Evolutionary conservation across 176 grass and related monocot species (phyloP).

Genomic region (Bothriochloa decipiens): DNA sequence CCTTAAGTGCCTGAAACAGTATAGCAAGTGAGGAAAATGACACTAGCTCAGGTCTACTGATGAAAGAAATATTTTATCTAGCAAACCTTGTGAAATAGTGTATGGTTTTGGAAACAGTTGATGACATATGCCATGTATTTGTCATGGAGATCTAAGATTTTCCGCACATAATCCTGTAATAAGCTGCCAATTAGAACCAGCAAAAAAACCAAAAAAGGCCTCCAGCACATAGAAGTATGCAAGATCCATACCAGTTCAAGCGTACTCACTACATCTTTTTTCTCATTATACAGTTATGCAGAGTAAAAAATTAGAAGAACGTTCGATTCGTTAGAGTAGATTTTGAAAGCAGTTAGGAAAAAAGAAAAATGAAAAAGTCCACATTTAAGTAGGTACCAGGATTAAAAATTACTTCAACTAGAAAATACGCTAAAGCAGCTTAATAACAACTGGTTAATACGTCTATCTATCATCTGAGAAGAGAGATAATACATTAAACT

Average conservation of each 20-base stretch:
- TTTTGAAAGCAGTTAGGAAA: no score
- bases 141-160: constrained; percentile 69
- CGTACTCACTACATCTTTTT: constrained; percentile 48
- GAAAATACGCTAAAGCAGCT: no score
- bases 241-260: constrained; percentile 64
- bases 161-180: constrained; percentile 71
- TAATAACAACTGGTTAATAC: neutral
- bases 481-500: neutral
- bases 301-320: neutral
- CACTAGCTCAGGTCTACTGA: neutral
- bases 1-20: constrained; percentile 31
- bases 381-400: no score
- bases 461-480: neutral
- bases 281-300: constrained; percentile 48
- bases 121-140: constrained; percentile 65
- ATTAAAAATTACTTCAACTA: no score
- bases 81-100: neutral
- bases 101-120: constrained; percentile 63
- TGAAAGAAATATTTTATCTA: neutral
- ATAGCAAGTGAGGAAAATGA: neutral
- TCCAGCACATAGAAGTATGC: neutral
- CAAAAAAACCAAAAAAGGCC: neutral
- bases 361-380: no score
- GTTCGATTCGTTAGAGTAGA: no score
- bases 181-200: neutral